Evolutionary conservation across 495 filamentous ascomycete species (phyloP), one percentile per base, ranked within the genome.

Genomic region (Lophiostoma macrostomum): DNA sequence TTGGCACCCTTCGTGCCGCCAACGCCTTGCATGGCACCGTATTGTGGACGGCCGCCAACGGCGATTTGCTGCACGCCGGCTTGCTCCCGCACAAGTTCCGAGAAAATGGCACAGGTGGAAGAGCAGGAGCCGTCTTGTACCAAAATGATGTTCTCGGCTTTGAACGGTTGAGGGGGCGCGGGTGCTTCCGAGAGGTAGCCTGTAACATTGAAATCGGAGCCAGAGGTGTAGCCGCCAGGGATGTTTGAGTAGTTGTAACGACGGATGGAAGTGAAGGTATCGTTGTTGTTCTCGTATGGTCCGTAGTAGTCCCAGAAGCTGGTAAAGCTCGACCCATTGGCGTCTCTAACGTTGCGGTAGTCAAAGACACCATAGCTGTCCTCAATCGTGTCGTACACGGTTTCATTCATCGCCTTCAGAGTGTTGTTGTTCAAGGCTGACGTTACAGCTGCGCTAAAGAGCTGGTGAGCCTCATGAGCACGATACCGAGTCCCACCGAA

Each of bases 91-190:
- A 63, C 59, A 50, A 63, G 60, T 22, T 59, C 42, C 18, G 50
- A 44, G 50, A 63, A 63, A n/a, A 63, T 51, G 2, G 55, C 37
- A 38, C 60, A 63, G 11, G 60, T 58, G 18, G 55, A 59, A 14
- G 29, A 27, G 37, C 60, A 63, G 16, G 29, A 16, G 19, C 54
- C 55, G 38, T 63, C 60, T 31, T 53, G 47, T 4, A 63, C 40
- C 22, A 63, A 31, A 14, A 63, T 44, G 10, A 63, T 59, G 39
- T 63, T 59, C 11, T 54, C 49, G 20, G 60, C 10, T 12, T 31
- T 19, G 39, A 63, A 63, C 5, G 60, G 60, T 23, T 56, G 53
- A 12, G 44, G 14, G 4, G 52, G 29, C 16, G 42, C 18, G 2
- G 35, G 35, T 20, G 44, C 16, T 11, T 56, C 10, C 29, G 35